A percentile compares a stretch with the other conserved stretches of the same genome.
These are phyloP conservation scores for Collybiopsis luxurians DNA, from an alignment of 768 basidiomycete species.

Conservation along the genomic window DNA sequence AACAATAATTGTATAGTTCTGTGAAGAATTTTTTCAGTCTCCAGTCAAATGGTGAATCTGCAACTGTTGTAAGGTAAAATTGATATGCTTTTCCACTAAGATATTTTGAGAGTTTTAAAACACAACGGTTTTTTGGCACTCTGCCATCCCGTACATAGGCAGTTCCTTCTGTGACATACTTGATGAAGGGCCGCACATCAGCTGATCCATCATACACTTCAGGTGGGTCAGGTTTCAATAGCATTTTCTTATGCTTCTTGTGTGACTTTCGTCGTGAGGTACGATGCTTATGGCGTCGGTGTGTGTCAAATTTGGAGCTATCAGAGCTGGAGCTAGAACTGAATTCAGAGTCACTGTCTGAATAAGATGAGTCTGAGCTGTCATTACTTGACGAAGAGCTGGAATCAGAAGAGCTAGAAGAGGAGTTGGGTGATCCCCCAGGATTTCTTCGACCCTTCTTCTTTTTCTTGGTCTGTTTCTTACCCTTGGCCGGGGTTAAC, in stretches of 20 bases:
- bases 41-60: neutral
- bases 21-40: slow-evolving; percentile 1
- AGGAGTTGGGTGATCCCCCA: no score
- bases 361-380: neutral
- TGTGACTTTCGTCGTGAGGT: neutral
- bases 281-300: no score
- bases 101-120: neutral
- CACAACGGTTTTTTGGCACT: neutral
- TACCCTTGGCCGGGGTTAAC: no score
- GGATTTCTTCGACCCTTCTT: no score
- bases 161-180: neutral
- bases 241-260: neutral
- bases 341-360: neutral
- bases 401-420: no score
- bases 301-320: neutral
- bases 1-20: slow-evolving; percentile 2
- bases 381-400: neutral
- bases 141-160: neutral
- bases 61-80: neutral
- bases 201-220: slow-evolving; percentile 3
- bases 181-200: neutral
- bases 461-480: no score
- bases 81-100: neutral
- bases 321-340: neutral
- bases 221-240: slow-evolving; percentile 4